A percentile compares a stretch with the other conserved stretches of the same genome.
These are phyloP conservation scores for Aspergillus udagawae DNA, from an alignment of 2,329 filamentous ascomycete genomes.

Conservation along the genomic window DNA sequence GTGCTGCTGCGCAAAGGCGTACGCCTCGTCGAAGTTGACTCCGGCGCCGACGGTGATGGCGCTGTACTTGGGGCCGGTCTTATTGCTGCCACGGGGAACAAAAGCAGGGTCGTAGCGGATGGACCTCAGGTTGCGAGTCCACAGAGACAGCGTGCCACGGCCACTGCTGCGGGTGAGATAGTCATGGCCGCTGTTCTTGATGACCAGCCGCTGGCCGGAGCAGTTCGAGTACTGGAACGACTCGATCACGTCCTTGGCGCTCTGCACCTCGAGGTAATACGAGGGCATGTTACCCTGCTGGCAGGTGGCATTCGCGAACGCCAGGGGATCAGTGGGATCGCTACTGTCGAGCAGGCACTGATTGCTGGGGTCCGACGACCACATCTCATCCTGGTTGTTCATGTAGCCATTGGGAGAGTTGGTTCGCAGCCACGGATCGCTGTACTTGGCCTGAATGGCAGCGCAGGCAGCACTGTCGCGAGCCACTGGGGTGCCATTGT, in stretches of 20 bases:
- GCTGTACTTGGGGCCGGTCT: conserved; percentile 6
- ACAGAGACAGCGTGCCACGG: conserved; percentile 25
- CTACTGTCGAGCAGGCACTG: conserved; percentile 15
- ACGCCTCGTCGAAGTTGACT: conserved; percentile 23
- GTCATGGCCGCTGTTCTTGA: conserved; percentile 36
- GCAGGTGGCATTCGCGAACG: conserved; percentile 7
- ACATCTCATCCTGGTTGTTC: conserved; percentile 21
- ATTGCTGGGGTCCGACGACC: conserved; percentile 13
- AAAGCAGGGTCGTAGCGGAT: conserved; percentile 13
- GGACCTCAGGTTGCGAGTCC: conserved; percentile 25
- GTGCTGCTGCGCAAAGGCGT: conserved; percentile 21
- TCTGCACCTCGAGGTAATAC: conserved; percentile 9
- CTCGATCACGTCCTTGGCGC: conserved; percentile 6
- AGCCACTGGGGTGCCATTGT: conserved; percentile 6
- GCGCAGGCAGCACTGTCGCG: conserved; percentile 5
- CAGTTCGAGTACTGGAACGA: conserved; percentile 9
- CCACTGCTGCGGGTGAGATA: conserved; percentile 30
- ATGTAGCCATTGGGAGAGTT: conserved; percentile 18
- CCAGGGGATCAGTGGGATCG: conserved; percentile 10
- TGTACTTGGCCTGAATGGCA: conserved; percentile 10
- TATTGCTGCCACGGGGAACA: conserved; percentile 3
- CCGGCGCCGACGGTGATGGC: conserved; percentile 28
- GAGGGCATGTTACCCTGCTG: conserved; percentile 12
- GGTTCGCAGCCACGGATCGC: conserved; percentile 11
- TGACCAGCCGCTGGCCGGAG: conserved; percentile 9